A percentile compares a stretch with the other conserved stretches of the same genome.
phyloP scores from a whole-genome alignment of 108 stramenopile species.

The Cyclotella atomus region DNA sequence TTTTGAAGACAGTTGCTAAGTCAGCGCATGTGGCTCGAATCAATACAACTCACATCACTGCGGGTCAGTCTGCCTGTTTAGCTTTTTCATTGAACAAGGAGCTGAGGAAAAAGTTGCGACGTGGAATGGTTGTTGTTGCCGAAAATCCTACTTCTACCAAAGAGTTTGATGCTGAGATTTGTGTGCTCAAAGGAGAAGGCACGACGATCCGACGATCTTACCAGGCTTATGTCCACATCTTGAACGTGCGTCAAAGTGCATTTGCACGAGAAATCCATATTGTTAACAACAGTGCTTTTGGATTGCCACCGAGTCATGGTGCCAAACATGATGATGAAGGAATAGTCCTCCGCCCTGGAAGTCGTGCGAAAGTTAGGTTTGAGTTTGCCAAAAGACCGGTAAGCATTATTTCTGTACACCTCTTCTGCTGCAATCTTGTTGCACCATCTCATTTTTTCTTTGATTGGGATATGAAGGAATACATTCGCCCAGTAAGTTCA shows the following conservation, averaged over 20 bases:
- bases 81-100: conserved; percentile 82
- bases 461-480: conserved; percentile 46
- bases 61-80: conserved; percentile 85
- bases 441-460: background rate
- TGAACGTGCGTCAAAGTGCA: conserved; percentile 87
- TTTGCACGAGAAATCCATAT: conserved; percentile 81
- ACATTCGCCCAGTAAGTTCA: conserved; percentile 59
- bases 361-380: conserved; percentile 83
- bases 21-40: conserved; percentile 87
- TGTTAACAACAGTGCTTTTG: conserved; percentile 68
- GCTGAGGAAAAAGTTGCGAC: conserved; percentile 74
- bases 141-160: conserved; percentile 75
- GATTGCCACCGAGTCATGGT: conserved; percentile 61
- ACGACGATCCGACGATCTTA: conserved; percentile 84
- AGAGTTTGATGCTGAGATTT: conserved; percentile 91
- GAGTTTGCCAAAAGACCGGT: conserved; percentile 84
- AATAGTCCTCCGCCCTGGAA: conserved; percentile 78
- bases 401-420: conserved; percentile 15
- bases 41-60: conserved; percentile 74
- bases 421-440: background rate
- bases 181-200: conserved; percentile 85
- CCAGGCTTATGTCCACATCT: conserved; percentile 87
- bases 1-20: conserved; percentile 82
- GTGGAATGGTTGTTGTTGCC: conserved; percentile 83
- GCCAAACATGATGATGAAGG: conserved; percentile 61